Evolutionary conservation across 202 grass and related monocot genomes (phyloP).

Genomic region (Setaria viridis): DNA sequence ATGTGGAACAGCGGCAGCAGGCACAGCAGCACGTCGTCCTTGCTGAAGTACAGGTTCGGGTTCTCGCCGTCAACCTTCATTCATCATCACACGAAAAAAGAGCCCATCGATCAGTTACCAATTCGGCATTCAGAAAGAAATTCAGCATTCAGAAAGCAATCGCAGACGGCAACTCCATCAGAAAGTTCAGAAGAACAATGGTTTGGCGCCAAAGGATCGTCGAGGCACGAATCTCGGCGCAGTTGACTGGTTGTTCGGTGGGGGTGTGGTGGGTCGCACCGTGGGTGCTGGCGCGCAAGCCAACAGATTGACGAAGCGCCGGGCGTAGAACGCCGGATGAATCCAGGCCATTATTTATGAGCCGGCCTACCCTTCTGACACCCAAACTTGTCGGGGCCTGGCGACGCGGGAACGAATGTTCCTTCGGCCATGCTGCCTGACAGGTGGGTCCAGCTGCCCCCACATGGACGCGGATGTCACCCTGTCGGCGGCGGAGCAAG

Average conservation of each 20-base stretch:
- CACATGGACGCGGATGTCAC: background rate
- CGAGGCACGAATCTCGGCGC: slow-evolving; percentile 9
- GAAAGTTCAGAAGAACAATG: too few species aligned
- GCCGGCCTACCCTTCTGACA: too few species aligned
- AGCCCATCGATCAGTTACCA: background rate
- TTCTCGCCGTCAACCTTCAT: slow-evolving; percentile 79
- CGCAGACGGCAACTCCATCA: background rate
- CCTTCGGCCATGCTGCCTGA: background rate
- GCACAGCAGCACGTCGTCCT: slow-evolving; percentile 83
- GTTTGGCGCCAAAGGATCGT: slow-evolving; percentile 13
- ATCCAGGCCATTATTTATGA: background rate
- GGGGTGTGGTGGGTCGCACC: background rate
- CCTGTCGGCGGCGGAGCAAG: background rate
- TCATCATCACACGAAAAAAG: too few species aligned
- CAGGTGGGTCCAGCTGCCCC: background rate
- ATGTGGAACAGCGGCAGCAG: slow-evolving; percentile 96
- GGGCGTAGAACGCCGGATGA: background rate
- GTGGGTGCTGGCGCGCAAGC: background rate
- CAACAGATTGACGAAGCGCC: background rate
- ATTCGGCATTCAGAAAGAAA: background rate
- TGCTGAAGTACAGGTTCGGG: slow-evolving; percentile 85
- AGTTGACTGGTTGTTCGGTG: background rate
- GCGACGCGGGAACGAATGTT: background rate
- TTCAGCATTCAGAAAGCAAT: background rate
- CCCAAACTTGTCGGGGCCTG: background rate